A percentile compares a stretch with the other conserved stretches of the same genome.
These are phyloP conservation scores for Panicum miliaceum DNA, from an alignment of 176 grass and related monocot species.

Conservation along the genomic window DNA sequence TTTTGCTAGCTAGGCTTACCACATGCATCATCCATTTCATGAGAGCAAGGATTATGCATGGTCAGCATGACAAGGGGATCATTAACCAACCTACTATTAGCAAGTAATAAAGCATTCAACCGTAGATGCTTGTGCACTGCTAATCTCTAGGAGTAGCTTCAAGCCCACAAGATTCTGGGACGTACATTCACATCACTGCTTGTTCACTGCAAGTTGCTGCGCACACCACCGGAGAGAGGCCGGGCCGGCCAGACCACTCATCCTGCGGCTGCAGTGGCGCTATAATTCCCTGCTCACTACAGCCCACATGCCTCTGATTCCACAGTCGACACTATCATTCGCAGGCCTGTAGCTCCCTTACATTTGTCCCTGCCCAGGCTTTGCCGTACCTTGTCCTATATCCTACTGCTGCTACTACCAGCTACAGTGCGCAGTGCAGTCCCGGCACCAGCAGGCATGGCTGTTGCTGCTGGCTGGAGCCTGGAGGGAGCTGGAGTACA, in stretches of 20 bases:
- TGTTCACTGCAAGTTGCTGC: conserved; percentile 16
- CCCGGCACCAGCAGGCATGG: conserved; percentile 52
- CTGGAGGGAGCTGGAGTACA: conserved; percentile 40
- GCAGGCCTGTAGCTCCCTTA: conserved; percentile 58
- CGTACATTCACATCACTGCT: background rate
- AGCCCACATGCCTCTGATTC: conserved; percentile 71
- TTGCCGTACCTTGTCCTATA: conserved; percentile 51
- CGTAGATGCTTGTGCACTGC: background rate
- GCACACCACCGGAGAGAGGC: background rate
- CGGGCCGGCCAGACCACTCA: conserved; percentile 24
- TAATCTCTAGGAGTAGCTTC: too few species aligned
- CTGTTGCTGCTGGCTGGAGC: background rate
- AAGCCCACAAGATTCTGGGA: background rate
- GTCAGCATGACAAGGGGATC: conserved; percentile 36
- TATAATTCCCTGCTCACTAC: conserved; percentile 69
- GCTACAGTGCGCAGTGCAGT: background rate
- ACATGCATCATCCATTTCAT: conserved; percentile 11
- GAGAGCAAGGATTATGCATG: background rate
- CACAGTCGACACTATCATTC: conserved; percentile 90
- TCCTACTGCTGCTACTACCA: background rate
- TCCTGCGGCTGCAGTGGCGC: conserved; percentile 28
- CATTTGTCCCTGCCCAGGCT: conserved; percentile 71
- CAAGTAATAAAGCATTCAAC: background rate
- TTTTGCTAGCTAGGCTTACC: background rate
- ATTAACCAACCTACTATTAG: background rate